Base-by-base conservation (phyloP, 257 asterid species). In the Dorcoceras hygrometricum region DNA sequence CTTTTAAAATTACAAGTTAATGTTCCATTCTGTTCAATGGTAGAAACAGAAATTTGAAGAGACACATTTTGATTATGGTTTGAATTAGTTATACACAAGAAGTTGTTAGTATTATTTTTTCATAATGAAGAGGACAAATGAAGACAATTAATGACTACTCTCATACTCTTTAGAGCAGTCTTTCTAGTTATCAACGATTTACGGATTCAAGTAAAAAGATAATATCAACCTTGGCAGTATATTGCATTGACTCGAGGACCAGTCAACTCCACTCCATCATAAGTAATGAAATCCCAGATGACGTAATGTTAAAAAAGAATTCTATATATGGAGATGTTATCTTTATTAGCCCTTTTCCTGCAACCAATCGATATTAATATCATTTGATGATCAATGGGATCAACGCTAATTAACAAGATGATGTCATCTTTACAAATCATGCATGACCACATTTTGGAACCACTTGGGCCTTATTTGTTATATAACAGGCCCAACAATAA, bases 271-370 rank as follows among this genome's bases (percentile, higher is more conserved):
- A 75, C 73, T 66, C 91, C 97, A 43, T 81, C 86, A 61, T 90
- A 51, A 85, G 84, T 77, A 87, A 78, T 9, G 79, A 82, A 74
- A 90, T 82, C 62, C 95, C 97, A 51, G 87, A 84, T 31, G 89
- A 71, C 51, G 77, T 79, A 71, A 90, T 84, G 75, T 57, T 66
- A 81, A 82, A 90, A 57, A 71, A 71, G 53, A 90, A 90, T 23
- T 89, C 94, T 59, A 81, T 43, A 59, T 91, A 80, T 48, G 95
- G 94, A 65, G 95, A 85, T 67, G 81, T 77, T 66, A 90, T 60
- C 87, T 87, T 90, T 72, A 90, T 71, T 77, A 82, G 73, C 84
- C 97, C 86, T 70, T 85, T 77, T 62, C 97, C 97, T 87, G 85
- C 73, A 82, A 72, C 50, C 59, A 36, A 25, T 66, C 63, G 67